Percentiles rank a stretch among this genome's conserved stretches.
Evolutionary conservation across 129 eudicot species (phyloP).

Genomic region (Flaveria trinervia): DNA sequence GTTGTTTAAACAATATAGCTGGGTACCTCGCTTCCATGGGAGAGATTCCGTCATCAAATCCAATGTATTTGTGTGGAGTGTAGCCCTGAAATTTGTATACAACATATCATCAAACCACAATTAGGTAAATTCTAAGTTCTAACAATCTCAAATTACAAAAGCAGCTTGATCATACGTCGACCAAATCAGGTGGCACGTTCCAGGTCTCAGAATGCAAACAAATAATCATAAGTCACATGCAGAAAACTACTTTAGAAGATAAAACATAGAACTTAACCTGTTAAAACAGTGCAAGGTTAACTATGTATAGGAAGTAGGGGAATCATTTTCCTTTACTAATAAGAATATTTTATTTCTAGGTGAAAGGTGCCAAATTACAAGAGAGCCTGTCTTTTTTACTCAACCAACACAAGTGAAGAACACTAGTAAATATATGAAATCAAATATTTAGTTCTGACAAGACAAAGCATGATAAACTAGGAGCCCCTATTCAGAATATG

Average conservation of each 20-base stretch:
- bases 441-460: neutral
- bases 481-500: neutral
- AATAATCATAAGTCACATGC: neutral
- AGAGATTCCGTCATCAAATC: constrained; percentile 77
- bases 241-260: neutral
- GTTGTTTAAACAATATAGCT: constrained; percentile 92
- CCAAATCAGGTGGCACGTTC: constrained; percentile 1
- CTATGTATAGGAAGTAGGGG: neutral
- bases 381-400: neutral
- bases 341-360: neutral
- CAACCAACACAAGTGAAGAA: constrained; percentile 8
- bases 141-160: neutral
- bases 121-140: constrained; percentile 2
- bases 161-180: neutral
- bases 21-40: constrained; percentile 95
- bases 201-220: neutral
- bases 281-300: neutral
- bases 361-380: constrained; percentile 3
- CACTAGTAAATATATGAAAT: neutral
- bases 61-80: constrained; percentile 70
- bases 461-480: neutral
- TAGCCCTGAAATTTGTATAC: constrained; percentile 48
- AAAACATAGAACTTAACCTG: neutral
- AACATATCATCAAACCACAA: neutral
- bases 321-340: neutral